A percentile compares a stretch with the other conserved stretches of the same genome.
Conservation (phyloP, 2,329 filamentous ascomycete genomes). For the Talaromyces piceae region DNA sequence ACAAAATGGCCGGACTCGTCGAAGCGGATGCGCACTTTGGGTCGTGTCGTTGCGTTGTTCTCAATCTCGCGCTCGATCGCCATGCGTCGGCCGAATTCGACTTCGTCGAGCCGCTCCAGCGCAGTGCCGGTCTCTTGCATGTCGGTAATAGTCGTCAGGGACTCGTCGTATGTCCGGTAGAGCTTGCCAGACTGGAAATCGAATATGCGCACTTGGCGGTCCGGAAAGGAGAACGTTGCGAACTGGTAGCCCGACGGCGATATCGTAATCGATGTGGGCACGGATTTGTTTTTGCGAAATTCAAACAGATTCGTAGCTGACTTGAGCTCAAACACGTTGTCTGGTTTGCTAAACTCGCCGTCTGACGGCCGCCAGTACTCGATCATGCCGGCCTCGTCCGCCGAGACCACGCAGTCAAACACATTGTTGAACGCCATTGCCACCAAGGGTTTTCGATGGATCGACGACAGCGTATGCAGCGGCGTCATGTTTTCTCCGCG, state of each 20-base stretch:
- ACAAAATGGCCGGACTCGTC: constrained; percentile 96
- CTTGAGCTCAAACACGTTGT: constrained; percentile 87
- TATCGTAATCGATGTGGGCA: constrained; percentile 72
- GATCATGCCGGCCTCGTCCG: constrained; percentile 84
- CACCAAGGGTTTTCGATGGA: constrained; percentile 77
- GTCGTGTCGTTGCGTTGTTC: constrained; percentile 54
- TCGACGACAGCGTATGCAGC: constrained; percentile 65
- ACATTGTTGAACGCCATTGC: constrained; percentile 83
- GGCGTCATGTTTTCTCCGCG: constrained; percentile 71
- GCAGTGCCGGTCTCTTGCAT: constrained; percentile 94
- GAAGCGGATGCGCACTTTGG: constrained; percentile 80
- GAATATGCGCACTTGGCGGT: constrained; percentile 87
- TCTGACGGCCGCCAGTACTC: constrained; percentile 79
- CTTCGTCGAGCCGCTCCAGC: constrained; percentile 70
- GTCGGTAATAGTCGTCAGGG: constrained; percentile 75
- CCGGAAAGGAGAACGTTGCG: constrained; percentile 82
- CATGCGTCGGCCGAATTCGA: constrained; percentile 84
- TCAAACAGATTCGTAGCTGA: constrained; percentile 91
- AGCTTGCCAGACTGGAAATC: constrained; percentile 86
- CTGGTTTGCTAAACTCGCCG: constrained; percentile 75
- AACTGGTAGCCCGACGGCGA: constrained; percentile 83
- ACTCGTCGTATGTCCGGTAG: constrained; percentile 91
- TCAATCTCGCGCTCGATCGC: constrained; percentile 84
- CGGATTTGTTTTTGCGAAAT: constrained; percentile 90
- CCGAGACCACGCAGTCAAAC: constrained; percentile 85